Base-by-base conservation (phyloP, 139 green algal genomes). In the Chlamydomonas incerta region DNA sequence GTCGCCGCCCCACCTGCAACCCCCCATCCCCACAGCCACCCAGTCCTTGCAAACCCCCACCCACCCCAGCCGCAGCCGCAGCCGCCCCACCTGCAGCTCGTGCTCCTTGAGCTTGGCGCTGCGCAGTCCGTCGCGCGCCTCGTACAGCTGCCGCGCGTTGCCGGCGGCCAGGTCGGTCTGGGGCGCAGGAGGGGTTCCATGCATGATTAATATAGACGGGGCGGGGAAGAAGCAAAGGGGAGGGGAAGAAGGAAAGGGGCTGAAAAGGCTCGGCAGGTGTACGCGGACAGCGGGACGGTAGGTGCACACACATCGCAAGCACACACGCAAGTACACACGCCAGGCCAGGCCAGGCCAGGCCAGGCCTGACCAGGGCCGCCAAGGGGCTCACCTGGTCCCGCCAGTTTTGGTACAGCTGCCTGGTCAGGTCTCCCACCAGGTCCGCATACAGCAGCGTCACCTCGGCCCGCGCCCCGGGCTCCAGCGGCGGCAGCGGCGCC, bases 321-420 rank as follows among this genome's bases (percentile, higher is more conserved):
- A 21, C 67, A 15, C 67, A 55, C 33, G 69, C 1, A 73, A 10
- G 13, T 31, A 73, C 20, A 73, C 34, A 73, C 67, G 31, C 69
- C n/a, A n/a, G n/a, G n/a, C n/a, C n/a, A n/a, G n/a, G n/a, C n/a
- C n/a, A n/a, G n/a, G n/a, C n/a, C n/a, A n/a, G n/a, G n/a, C n/a
- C n/a, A n/a, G n/a, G n/a, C n/a, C n/a, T n/a, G n/a, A n/a, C n/a
- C n/a, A n/a, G n/a, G n/a, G n/a, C n/a, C n/a, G n/a, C n/a, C n/a
- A n/a, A n/a, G n/a, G n/a, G n/a, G n/a, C n/a, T n/a, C 50, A 81
- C 69, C 85, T 89, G 75, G 24, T 75, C 76, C 24, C 47, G 70
- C 75, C 75, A 89, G 70, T 81, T 77, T 41, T 34, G 57, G 75
- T 89, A 89, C 68, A 89, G 68, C 68, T 89, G 75, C 35, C 62